A percentile compares a stretch with the other conserved stretches of the same genome.
These are phyloP conservation scores for Mucuna pruriens DNA, from an alignment of 306 rosid genomes.

Conservation along the genomic window DNA sequence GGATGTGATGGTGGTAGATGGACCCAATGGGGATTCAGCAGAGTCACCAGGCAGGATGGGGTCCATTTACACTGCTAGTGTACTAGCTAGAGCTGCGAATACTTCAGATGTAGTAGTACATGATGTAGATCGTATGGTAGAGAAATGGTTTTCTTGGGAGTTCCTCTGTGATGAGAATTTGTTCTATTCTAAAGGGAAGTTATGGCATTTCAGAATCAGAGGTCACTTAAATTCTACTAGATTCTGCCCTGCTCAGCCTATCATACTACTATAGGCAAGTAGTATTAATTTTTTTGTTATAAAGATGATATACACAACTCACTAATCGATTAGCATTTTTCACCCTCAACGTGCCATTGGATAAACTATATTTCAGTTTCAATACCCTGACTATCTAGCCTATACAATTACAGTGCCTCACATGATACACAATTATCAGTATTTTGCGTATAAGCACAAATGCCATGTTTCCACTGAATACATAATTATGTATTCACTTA, in stretches of 20 bases:
- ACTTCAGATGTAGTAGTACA: conserved; percentile 72
- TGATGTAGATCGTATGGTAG: conserved; percentile 75
- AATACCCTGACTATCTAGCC: not conserved
- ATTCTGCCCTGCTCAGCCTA: conserved; percentile 59
- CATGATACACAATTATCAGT: conserved; percentile 7
- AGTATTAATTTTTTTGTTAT: not conserved
- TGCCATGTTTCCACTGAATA: not conserved
- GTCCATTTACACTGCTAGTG: conserved; percentile 71
- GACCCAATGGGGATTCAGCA: conserved; percentile 69
- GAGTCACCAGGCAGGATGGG: conserved; percentile 88
- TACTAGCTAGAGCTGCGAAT: conserved; percentile 74
- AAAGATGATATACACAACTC: conserved; percentile 12
- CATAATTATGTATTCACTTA: not conserved
- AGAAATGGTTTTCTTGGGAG: conserved; percentile 97
- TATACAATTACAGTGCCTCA: not conserved
- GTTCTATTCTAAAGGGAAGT: conserved; percentile 71
- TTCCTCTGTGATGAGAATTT: conserved; percentile 88
- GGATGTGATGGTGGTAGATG: conserved; percentile 86
- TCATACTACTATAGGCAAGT: conserved; percentile 33
- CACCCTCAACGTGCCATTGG: not conserved
- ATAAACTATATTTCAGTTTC: not conserved
- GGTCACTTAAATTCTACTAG: conserved; percentile 54
- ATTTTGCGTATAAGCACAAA: not conserved
- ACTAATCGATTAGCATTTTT: conserved; percentile 3
- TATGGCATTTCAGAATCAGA: conserved; percentile 83